Percentiles rank a stretch among this genome's conserved stretches.
Evolutionary conservation across 2,329 filamentous ascomycete species (phyloP).

Genomic region (Polytolypa hystricis): DNA sequence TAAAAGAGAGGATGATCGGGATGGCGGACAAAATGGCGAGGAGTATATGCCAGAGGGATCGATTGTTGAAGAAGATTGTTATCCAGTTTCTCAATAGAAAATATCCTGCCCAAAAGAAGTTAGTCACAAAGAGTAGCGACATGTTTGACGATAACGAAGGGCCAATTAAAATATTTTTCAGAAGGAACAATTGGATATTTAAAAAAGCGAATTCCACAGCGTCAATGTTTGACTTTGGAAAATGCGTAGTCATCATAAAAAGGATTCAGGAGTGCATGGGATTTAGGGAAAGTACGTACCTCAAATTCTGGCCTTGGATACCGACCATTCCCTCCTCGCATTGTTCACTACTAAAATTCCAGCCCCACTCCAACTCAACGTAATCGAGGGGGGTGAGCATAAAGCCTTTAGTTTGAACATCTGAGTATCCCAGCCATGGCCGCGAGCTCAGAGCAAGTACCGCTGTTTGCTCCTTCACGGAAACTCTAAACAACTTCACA

Average conservation of each 20-base stretch:
- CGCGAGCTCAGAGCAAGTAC: conserved; percentile 84
- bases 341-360: conserved; percentile 93
- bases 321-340: conserved; percentile 90
- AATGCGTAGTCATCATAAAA: conserved; percentile 53
- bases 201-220: conserved; percentile 38
- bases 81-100: conserved; percentile 75
- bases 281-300: conserved; percentile 46
- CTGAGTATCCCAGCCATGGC: conserved; percentile 92
- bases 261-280: conserved; percentile 5
- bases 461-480: conserved; percentile 70
- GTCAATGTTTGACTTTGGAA: conserved; percentile 24
- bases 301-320: conserved; percentile 75
- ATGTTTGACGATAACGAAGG: conserved; percentile 7
- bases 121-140: conserved; percentile 21
- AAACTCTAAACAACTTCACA: conserved; percentile 84
- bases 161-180: conserved; percentile 40
- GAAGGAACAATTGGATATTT: conserved; percentile 91
- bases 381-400: conserved; percentile 89
- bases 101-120: conserved; percentile 54
- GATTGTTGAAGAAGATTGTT: conserved; percentile 80
- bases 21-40: conserved; percentile 75
- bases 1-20: conserved; percentile 86
- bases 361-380: conserved; percentile 78
- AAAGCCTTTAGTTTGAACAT: conserved; percentile 75
- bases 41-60: conserved; percentile 80